Percentiles rank a stretch among this genome's conserved stretches.
Evolutionary conservation across 495 filamentous ascomycete species (phyloP).

Genomic region (Wilcoxina mikolae): DNA sequence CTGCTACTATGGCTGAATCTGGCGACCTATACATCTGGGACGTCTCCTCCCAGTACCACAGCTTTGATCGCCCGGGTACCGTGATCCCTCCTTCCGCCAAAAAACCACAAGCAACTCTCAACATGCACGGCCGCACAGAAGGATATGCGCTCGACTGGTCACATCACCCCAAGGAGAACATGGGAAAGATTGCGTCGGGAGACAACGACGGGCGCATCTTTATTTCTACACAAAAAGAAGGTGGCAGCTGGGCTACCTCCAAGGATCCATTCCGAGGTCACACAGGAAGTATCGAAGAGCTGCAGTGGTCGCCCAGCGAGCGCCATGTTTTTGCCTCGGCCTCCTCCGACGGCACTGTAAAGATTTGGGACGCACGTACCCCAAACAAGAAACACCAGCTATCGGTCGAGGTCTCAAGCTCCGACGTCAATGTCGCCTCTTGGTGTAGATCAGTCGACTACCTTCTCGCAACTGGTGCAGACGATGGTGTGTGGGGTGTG

Average conservation of each 20-base stretch:
- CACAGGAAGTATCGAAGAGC: conserved; percentile 71
- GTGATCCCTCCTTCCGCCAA: conserved; percentile 63
- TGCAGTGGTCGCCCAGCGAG: conserved; percentile 92
- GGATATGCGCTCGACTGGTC: conserved; percentile 96
- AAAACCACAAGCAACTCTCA: conserved; percentile 70
- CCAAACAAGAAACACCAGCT: conserved; percentile 78
- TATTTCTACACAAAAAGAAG: conserved; percentile 66
- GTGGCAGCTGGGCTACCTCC: conserved; percentile 75
- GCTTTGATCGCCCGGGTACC: conserved; percentile 78
- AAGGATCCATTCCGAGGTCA: conserved; percentile 68
- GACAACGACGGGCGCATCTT: conserved; percentile 86
- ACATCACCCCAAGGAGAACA: conserved; percentile 50
- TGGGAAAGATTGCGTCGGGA: conserved; percentile 76
- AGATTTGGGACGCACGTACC: conserved; percentile 85
- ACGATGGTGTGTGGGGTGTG: conserved; percentile 87
- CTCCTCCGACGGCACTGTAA: conserved; percentile 82
- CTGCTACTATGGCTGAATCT: conserved; percentile 82
- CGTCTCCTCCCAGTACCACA: conserved; percentile 66
- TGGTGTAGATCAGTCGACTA: conserved; percentile 80
- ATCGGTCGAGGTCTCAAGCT: conserved; percentile 64
- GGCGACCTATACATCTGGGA: conserved; percentile 84
- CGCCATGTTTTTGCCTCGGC: conserved; percentile 83
- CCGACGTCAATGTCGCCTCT: conserved; percentile 88
- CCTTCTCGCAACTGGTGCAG: conserved; percentile 80
- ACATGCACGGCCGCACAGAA: conserved; percentile 70